Conservation (phyloP, 164 flowering plant genomes). For the Chloranthus sessilifolius region DNA sequence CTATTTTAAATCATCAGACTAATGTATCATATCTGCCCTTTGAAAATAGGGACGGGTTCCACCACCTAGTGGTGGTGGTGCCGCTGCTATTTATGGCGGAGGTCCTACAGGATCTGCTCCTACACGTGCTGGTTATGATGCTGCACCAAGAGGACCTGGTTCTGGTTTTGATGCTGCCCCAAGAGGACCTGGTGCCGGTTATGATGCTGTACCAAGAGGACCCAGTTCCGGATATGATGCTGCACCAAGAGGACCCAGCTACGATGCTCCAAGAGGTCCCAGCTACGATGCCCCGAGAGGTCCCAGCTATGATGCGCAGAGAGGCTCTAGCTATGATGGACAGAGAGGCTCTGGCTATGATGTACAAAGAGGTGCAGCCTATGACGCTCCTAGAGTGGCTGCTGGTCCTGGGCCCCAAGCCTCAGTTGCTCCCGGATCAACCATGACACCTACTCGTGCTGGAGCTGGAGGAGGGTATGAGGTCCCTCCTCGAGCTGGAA, state of each 20-base stretch:
- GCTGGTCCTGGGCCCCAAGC: slow-evolving; percentile 36
- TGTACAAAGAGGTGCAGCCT: slow-evolving; percentile 19
- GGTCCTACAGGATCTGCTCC: slow-evolving; percentile 28
- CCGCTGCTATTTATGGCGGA: slow-evolving; percentile 25
- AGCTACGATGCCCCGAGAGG: slow-evolving; percentile 26
- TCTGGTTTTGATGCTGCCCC: too few relatives aligned
- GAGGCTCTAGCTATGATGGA: slow-evolving; percentile 21
- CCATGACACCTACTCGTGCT: slow-evolving; percentile 44
- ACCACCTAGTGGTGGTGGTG: slow-evolving; percentile 6
- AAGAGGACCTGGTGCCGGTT: slow-evolving; percentile 22
- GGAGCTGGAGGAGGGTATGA: slow-evolving; percentile 42
- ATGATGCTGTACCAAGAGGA: slow-evolving; percentile 23
- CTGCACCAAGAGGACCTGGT: slow-evolving; percentile 16
- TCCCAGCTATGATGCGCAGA: slow-evolving; percentile 22
- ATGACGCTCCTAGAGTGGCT: slow-evolving; percentile 28
- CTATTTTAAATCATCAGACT: too few relatives aligned
- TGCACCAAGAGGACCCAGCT: slow-evolving; percentile 12
- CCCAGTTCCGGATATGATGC: too few relatives aligned
- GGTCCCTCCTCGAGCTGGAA: slow-evolving; percentile 40
- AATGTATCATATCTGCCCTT: too few relatives aligned
- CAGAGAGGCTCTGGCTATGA: too few relatives aligned
- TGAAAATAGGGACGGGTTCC: slow-evolving; percentile 12
- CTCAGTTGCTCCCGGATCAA: slow-evolving; percentile 29
- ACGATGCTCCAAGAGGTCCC: slow-evolving; percentile 27
- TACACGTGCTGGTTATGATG: slow-evolving; percentile 25